phyloP scores from a whole-genome alignment of 2,329 filamentous ascomycete genomes.

The Curvularia lunata region DNA sequence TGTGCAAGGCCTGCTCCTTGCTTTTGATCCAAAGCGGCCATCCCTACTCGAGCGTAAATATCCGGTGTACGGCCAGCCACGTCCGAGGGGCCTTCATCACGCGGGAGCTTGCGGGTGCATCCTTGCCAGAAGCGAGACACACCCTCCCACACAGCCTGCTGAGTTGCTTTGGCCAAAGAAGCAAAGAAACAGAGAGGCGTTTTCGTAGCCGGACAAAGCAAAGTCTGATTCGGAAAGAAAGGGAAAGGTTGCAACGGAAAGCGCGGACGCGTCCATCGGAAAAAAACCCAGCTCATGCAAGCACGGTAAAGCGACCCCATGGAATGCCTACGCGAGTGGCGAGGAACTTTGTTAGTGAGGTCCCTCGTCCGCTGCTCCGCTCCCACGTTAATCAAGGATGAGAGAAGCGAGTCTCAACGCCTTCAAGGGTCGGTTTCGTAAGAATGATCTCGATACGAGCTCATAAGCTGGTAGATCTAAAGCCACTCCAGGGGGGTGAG shows the following conservation, averaged over 20 bases:
- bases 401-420: conserved; percentile 16
- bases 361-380: no score
- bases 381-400: conserved; percentile 7
- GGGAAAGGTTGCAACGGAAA: conserved; percentile 14
- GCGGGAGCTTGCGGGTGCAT: conserved; percentile 13
- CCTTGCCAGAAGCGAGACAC: conserved; percentile 3
- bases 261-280: conserved; percentile 9
- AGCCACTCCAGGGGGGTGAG: conserved; percentile 9
- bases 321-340: conserved; percentile 7
- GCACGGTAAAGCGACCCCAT: conserved; percentile 13
- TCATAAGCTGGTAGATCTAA: conserved; percentile 9
- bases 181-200: background rate
- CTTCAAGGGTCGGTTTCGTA: conserved; percentile 10
- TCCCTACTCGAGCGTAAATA: conserved; percentile 17
- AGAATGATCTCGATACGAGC: conserved; percentile 16
- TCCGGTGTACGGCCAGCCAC: conserved; percentile 15
- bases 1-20: conserved; percentile 20
- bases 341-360: conserved; percentile 10
- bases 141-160: background rate
- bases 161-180: conserved; percentile 5
- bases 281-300: conserved; percentile 17
- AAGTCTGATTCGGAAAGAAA: conserved; percentile 4
- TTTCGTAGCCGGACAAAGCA: conserved; percentile 18
- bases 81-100: conserved; percentile 10
- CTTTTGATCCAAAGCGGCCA: conserved; percentile 16